phyloP scores from a whole-genome alignment of 2,329 filamentous ascomycete genomes.

The Xylaria sp. region DNA sequence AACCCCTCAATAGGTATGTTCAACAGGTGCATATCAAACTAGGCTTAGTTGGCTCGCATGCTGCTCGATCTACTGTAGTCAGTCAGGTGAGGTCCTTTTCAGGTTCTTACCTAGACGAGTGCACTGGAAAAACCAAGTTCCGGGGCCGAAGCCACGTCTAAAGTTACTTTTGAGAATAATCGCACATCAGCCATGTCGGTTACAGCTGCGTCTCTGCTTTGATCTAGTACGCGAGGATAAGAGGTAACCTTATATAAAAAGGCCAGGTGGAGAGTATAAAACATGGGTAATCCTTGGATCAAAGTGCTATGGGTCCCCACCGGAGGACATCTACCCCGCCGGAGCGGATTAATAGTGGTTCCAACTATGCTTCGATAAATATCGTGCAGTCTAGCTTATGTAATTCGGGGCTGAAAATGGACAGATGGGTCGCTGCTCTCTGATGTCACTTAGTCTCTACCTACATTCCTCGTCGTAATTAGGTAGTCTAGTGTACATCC shows the following conservation, averaged over 20 bases:
- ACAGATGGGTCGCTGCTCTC: not conserved
- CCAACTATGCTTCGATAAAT: no score
- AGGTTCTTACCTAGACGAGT: no score
- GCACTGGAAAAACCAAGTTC: no score
- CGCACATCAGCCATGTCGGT: no score
- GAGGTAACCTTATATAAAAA: no score
- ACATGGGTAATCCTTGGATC: not conserved
- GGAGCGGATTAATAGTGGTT: slow-evolving; percentile 31
- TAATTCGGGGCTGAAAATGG: slow-evolving; percentile 10
- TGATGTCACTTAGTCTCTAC: not conserved
- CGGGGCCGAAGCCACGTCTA: no score
- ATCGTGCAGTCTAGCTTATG: slow-evolving; percentile 9
- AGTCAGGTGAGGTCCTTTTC: no score
- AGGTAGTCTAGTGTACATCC: not conserved
- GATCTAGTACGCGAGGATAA: not conserved
- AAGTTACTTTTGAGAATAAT: no score
- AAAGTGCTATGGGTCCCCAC: not conserved
- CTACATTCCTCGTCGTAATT: not conserved
- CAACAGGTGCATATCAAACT: no score
- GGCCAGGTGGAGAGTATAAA: no score
- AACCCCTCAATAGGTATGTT: not conserved
- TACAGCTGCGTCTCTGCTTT: slow-evolving; percentile 23
- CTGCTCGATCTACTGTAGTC: no score
- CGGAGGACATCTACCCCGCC: slow-evolving; percentile 26
- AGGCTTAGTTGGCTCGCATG: no score